Base-by-base conservation (phyloP, 129 eudicot species). In the Ambrosia trifida region DNA sequence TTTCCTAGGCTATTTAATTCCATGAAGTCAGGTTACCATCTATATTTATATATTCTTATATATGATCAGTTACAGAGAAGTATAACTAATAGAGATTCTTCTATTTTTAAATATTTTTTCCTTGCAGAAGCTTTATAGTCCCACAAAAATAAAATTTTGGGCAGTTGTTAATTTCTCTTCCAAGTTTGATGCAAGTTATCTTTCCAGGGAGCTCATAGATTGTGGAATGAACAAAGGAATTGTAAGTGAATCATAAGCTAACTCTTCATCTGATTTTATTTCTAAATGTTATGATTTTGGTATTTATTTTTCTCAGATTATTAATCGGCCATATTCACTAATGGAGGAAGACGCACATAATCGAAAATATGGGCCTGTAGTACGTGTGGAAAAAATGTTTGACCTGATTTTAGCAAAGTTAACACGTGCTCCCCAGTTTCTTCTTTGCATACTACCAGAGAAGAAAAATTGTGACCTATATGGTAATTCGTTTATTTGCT, bases 161-260 rank as follows among this genome's bases (percentile, higher is more conserved):
- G 97, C 89, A 59, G 83, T 94, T 65, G 97, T 89, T 73, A 94
- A 94, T 80, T 94, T 94, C 81, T 94, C 98, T 72, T 81, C 91
- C 60, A 81, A 74, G 44, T 84, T 89, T 82, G 97, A 94, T 77
- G 86, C 93, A 62, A 94, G 97, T 82, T 72, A 86, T 65, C 87
- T 94, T 51, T 87, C 99, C 4, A 76, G 93, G 69, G 98, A 90
- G 76, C 96, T 94, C 67, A 94, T 94, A 59, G 79, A 73, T 41
- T 89, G 91, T 65, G 97, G 93, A 77, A 87, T 82, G 85, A 78
- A 77, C 46, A 90, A 87, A 79, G 97, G 99, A 83, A 85, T 90
- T 78, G 99, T 94, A 87, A 49, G 96, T 82, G 61, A 31, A 66
- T 4, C 68, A 31, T 46, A 41, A 16, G 10, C 31, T 56, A 64